Conservation (phyloP, 2,329 filamentous ascomycete species). For the Colletotrichum theobromicola region DNA sequence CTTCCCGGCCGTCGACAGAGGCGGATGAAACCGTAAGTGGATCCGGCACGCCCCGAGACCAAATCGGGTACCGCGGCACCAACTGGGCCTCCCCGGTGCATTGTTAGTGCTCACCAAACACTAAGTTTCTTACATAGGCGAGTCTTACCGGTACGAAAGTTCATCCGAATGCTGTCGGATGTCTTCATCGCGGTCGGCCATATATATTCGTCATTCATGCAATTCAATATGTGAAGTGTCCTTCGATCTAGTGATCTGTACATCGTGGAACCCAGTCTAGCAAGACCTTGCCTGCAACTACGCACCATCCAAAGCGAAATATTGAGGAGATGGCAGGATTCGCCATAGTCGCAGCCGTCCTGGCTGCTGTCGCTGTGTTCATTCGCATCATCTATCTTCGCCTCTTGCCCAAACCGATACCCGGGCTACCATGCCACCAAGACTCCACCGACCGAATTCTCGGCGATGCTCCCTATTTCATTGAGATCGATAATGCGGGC, state of each 20-base stretch:
- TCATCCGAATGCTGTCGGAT: neutral
- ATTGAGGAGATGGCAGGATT: neutral
- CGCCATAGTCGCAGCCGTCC: neutral
- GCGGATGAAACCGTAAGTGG: neutral
- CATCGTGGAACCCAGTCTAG: neutral
- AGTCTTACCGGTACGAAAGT: neutral
- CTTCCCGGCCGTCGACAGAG: neutral
- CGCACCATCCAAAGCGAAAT: neutral
- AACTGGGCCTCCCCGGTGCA: neutral
- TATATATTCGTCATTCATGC: neutral
- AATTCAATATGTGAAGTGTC: neutral
- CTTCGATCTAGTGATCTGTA: neutral
- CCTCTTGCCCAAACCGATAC: neutral
- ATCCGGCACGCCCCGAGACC: neutral
- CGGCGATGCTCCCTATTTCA: neutral
- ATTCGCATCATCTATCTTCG: neutral
- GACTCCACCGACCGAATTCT: neutral
- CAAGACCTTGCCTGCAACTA: neutral
- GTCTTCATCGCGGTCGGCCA: neutral
- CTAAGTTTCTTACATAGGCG: neutral
- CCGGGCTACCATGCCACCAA: neutral
- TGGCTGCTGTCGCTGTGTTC: neutral
- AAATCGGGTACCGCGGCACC: neutral
- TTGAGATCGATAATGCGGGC: neutral
- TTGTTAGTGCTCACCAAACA: neutral